phyloP scores from a whole-genome alignment of 805 yeast species.

The Brettanomyces anomalus region DNA sequence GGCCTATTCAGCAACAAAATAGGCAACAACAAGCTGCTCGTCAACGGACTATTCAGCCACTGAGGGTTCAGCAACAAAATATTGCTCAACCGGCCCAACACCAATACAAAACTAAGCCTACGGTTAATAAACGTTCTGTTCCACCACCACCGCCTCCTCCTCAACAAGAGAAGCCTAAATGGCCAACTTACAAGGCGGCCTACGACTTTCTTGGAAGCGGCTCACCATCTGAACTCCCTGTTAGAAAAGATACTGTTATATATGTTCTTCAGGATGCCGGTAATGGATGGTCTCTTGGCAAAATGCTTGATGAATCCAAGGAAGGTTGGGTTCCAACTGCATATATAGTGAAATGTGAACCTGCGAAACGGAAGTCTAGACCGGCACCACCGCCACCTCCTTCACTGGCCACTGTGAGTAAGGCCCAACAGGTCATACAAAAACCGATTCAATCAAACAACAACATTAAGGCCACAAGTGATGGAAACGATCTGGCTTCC shows the following conservation, averaged over 20 bases:
- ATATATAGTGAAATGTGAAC: conserved; percentile 58
- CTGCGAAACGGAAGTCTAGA: conserved; percentile 28
- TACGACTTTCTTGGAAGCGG: conserved; percentile 88
- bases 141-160: conserved; percentile 79
- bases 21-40: conserved; percentile 8
- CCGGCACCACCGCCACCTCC: conserved; percentile 31
- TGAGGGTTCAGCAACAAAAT: background rate
- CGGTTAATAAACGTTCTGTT: conserved; percentile 18
- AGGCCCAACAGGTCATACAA: conserved; percentile 8
- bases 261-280: conserved; percentile 63
- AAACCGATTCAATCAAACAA: no score
- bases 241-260: conserved; percentile 67
- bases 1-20: background rate
- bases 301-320: conserved; percentile 57
- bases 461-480: conserved; percentile 6
- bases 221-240: conserved; percentile 70
- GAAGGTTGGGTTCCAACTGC: conserved; percentile 98
- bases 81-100: conserved; percentile 1
- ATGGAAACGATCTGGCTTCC: conserved; percentile 21
- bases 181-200: conserved; percentile 75
- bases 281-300: conserved; percentile 94
- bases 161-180: conserved; percentile 47
- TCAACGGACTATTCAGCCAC: conserved; percentile 3
- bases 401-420: conserved; percentile 20
- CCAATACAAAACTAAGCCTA: background rate